Evolutionary conservation across 2,329 filamentous ascomycete species (phyloP).

Genomic region (Trichoderma koningii): DNA sequence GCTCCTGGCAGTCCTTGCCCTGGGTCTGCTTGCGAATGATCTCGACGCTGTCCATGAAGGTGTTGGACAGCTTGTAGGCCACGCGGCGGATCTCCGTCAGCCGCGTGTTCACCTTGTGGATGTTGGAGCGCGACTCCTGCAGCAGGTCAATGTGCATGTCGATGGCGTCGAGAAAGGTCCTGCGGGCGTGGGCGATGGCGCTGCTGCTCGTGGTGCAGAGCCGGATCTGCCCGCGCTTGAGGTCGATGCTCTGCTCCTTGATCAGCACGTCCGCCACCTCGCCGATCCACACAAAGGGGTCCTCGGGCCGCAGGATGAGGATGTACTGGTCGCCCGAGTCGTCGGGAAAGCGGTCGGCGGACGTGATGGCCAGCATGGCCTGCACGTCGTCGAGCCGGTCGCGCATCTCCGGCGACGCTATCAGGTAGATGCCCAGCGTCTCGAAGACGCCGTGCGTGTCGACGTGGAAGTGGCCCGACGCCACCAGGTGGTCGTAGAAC

Average conservation of each 20-base stretch:
- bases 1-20: conserved; percentile 85
- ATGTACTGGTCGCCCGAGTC: conserved; percentile 77
- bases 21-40: conserved; percentile 84
- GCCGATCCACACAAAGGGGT: conserved; percentile 78
- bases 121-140: conserved; percentile 88
- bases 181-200: conserved; percentile 74
- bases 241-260: conserved; percentile 76
- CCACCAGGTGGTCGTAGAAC: conserved; percentile 77
- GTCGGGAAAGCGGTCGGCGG: conserved; percentile 60
- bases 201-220: conserved; percentile 88
- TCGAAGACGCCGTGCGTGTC: conserved; percentile 66
- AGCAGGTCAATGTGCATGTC: conserved; percentile 85
- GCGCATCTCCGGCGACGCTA: conserved; percentile 79
- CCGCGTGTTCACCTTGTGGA: conserved; percentile 87
- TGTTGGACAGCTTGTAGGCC: conserved; percentile 93
- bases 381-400: conserved; percentile 80
- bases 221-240: conserved; percentile 83
- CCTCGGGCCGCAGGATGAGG: conserved; percentile 80
- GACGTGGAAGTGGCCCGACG: conserved; percentile 85
- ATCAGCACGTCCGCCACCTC: conserved; percentile 70
- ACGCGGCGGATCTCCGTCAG: conserved; percentile 94
- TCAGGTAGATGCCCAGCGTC: conserved; percentile 75
- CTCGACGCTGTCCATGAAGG: conserved; percentile 98
- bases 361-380: conserved; percentile 74
- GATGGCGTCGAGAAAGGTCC: conserved; percentile 73